Conservation (phyloP, 139 green algal species). For the Micractinium sp. region DNA sequence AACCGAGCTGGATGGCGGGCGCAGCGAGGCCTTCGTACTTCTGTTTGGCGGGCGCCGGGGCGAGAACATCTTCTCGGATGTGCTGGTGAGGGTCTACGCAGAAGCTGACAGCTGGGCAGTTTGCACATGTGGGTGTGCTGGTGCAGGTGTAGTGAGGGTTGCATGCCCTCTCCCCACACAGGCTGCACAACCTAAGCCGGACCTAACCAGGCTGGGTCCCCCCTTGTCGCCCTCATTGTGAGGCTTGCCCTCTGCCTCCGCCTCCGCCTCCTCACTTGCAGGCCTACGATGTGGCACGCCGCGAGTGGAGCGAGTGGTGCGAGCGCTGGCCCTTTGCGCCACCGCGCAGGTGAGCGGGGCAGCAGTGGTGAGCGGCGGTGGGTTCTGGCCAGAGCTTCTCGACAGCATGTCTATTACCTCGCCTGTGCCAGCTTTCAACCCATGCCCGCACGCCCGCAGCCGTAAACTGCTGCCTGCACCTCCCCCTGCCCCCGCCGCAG, state of each 20-base stretch:
- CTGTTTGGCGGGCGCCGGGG: conserved; percentile 11
- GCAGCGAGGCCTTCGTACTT: neutral
- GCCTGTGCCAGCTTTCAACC: no score
- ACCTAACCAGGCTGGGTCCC: no score
- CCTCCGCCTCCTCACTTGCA: no score
- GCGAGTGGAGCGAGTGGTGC: conserved; percentile 14
- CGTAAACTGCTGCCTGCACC: neutral
- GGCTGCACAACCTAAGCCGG: no score
- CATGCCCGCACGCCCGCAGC: no score
- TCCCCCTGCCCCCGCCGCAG: neutral
- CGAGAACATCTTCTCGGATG: neutral
- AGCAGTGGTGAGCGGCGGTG: neutral
- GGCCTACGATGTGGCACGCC: neutral
- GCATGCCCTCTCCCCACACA: no score
- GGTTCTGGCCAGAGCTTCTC: neutral
- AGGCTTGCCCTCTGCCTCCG: no score
- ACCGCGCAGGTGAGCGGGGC: neutral
- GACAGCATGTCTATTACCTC: neutral
- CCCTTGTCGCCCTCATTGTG: no score
- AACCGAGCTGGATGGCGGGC: neutral
- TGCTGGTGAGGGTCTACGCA: neutral
- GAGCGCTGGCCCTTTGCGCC: conserved; percentile 2
- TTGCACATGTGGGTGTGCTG: no score
- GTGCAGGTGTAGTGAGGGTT: no score
- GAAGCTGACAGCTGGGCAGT: no score